Conservation (phyloP, 495 filamentous ascomycete species). For the Aspergillus sparsus region DNA sequence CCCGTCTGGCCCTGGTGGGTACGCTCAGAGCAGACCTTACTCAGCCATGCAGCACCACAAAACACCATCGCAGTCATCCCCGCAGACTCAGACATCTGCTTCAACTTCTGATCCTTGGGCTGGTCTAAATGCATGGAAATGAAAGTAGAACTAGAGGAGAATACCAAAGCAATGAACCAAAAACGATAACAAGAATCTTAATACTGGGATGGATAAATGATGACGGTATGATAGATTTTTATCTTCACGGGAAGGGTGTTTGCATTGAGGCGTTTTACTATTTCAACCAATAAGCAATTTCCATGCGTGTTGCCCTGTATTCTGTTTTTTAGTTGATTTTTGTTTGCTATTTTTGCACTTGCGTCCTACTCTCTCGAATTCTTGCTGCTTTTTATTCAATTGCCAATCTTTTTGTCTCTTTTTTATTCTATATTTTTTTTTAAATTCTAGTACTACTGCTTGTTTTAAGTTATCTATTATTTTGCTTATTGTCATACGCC, state of each 20-base stretch:
- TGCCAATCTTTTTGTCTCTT: too few relatives aligned
- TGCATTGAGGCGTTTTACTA: conserved; percentile 23
- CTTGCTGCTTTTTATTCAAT: too few relatives aligned
- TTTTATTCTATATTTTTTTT: too few relatives aligned
- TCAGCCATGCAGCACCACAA: conserved; percentile 40
- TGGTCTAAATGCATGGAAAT: conserved; percentile 85
- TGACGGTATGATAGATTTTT: conserved; percentile 25
- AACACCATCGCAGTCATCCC: conserved; percentile 46
- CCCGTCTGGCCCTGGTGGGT: conserved; percentile 60
- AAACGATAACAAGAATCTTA: background rate
- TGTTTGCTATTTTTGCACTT: too few relatives aligned
- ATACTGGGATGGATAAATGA: background rate
- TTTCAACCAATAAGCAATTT: too few relatives aligned
- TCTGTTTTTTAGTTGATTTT: conserved; percentile 1
- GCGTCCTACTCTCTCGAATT: too few relatives aligned
- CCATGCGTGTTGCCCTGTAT: background rate
- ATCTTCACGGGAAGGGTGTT: conserved; percentile 10
- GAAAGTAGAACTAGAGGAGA: conserved; percentile 7
- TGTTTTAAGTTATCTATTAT: too few relatives aligned
- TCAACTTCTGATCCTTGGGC: conserved; percentile 73
- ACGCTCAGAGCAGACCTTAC: conserved; percentile 51
- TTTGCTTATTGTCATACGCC: too few relatives aligned
- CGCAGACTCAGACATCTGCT: conserved; percentile 40
- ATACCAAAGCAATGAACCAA: background rate
- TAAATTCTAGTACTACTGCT: too few relatives aligned